Evolutionary conservation across 2,329 filamentous ascomycete species (phyloP).

Genomic region (Penicillium sp.): DNA sequence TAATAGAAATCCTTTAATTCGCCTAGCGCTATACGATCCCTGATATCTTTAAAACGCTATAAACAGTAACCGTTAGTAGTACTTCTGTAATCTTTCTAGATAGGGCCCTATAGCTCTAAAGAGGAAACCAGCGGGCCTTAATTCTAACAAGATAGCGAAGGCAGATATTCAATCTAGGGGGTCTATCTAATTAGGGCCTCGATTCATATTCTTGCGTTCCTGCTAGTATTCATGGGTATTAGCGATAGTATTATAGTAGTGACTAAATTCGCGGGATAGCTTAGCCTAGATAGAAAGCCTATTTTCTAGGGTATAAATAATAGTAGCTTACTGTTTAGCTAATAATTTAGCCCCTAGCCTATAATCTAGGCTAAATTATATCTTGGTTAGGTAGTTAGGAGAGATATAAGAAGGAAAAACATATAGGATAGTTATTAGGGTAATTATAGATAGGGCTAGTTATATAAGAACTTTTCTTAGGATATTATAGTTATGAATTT

Average conservation of each 20-base stretch:
- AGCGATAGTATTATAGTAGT: neutral
- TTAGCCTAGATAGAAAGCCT: neutral
- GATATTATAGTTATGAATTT: no score
- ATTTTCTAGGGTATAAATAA: neutral
- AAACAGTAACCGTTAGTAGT: neutral
- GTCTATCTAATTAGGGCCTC: neutral
- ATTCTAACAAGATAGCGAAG: neutral
- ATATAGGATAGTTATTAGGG: neutral
- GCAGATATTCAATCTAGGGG: no score
- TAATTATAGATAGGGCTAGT: neutral
- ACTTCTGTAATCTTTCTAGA: neutral
- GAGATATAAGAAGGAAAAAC: neutral
- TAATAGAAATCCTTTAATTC: neutral
- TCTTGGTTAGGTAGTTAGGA: neutral
- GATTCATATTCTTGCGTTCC: neutral
- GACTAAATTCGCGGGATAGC: neutral
- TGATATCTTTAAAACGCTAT: neutral
- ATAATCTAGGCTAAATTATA: neutral
- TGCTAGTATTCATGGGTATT: neutral
- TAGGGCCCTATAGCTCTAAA: neutral
- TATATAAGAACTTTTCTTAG: neutral
- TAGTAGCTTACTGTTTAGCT: neutral
- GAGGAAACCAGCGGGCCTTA: neutral
- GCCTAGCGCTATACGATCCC: neutral
- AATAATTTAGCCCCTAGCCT: neutral